Conservation (phyloP, 768 basidiomycete genomes). For the Fistulinella prunicolor region DNA sequence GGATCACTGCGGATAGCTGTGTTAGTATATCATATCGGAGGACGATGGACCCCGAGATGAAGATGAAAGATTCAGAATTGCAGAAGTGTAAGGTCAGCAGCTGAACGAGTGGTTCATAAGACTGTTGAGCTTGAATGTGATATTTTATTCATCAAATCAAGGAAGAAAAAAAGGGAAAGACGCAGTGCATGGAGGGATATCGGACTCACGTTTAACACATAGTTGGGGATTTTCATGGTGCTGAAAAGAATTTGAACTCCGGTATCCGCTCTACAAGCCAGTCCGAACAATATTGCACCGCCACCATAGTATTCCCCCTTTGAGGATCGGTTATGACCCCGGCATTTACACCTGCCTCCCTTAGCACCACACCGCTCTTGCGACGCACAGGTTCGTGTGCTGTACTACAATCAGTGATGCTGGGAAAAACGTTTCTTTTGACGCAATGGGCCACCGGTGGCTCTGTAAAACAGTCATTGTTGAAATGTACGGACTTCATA, state of each 20-base stretch:
- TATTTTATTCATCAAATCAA: conserved; percentile 36
- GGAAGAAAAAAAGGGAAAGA: not conserved
- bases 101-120: conserved; percentile 39
- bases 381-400: no score
- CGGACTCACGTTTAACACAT: conserved; percentile 4
- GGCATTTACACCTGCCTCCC: no score
- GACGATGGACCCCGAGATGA: not conserved
- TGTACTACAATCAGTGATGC: no score
- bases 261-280: no score
- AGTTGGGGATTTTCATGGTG: no score
- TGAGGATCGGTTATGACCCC: no score
- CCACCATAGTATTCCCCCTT: no score
- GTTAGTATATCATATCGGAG: not conserved
- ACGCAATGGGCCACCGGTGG: no score
- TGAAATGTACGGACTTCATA: no score
- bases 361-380: not conserved
- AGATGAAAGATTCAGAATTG: conserved; percentile 40
- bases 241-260: no score
- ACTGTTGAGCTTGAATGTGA: conserved; percentile 52
- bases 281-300: not conserved
- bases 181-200: not conserved
- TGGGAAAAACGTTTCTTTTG: no score
- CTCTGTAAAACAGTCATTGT: no score
- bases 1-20: not conserved
- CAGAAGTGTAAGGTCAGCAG: conserved; percentile 42